Conservation (phyloP, 2,329 filamentous ascomycete species). For the Penicillium italicum region DNA sequence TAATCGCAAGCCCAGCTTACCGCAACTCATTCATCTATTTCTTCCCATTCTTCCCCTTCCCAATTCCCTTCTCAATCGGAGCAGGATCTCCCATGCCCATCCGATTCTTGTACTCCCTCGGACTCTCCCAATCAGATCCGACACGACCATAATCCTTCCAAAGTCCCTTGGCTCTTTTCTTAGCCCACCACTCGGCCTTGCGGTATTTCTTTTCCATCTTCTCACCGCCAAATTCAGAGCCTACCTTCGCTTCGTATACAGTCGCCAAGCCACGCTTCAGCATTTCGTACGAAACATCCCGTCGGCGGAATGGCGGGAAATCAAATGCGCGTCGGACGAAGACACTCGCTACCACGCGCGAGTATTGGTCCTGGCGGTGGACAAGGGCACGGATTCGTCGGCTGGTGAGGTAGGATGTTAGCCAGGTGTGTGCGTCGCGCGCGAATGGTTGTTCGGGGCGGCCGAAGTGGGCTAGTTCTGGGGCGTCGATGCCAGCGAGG, state of each 20-base stretch:
- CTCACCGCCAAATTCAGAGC: constrained; percentile 78
- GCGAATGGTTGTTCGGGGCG: constrained; percentile 79
- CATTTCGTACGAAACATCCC: constrained; percentile 88
- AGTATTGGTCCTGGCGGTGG: constrained; percentile 85
- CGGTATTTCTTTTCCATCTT: constrained; percentile 50
- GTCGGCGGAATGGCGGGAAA: constrained; percentile 52
- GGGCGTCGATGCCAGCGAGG: constrained; percentile 88
- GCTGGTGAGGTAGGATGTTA: constrained; percentile 67
- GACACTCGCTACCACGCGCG: constrained; percentile 82
- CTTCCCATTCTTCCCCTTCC: constrained; percentile 29
- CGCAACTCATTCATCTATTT: constrained; percentile 12
- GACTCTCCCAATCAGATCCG: constrained; percentile 67
- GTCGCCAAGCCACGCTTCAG: constrained; percentile 78
- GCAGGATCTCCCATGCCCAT: constrained; percentile 44
- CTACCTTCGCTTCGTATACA: constrained; percentile 87
- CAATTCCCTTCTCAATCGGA: not conserved
- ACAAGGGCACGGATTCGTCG: constrained; percentile 77
- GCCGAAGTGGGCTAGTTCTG: constrained; percentile 90
- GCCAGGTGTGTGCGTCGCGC: constrained; percentile 75
- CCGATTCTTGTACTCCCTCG: constrained; percentile 76
- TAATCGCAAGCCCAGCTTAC: not conserved
- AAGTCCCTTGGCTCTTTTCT: constrained; percentile 63
- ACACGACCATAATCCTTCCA: constrained; percentile 61
- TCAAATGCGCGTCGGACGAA: constrained; percentile 59
- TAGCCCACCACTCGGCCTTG: constrained; percentile 55